Evolutionary conservation across 495 filamentous ascomycete species (phyloP).

Genomic region (Pyrenopolyporus hunteri): DNA sequence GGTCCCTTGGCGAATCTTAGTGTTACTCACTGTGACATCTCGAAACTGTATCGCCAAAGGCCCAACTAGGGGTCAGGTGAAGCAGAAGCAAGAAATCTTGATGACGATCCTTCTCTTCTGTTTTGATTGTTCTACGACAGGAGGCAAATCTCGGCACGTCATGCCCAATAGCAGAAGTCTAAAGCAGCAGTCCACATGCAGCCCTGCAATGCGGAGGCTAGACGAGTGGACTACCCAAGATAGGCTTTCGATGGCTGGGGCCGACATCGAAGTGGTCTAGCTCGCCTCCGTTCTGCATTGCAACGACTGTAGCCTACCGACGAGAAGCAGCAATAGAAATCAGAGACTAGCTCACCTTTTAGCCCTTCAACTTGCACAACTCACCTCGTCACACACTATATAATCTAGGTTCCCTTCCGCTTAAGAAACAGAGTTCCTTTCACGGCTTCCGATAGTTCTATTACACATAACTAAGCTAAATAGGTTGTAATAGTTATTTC

Average conservation of each 20-base stretch:
- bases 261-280: constrained; percentile 10
- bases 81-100: constrained; percentile 12
- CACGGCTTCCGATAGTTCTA: constrained; percentile 25
- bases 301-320: constrained; percentile 1
- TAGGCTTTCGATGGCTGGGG: constrained; percentile 22
- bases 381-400: constrained; percentile 27
- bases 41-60: constrained; percentile 28
- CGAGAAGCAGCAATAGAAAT: constrained; percentile 7
- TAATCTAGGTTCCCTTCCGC: constrained; percentile 22
- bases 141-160: constrained; percentile 33
- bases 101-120: constrained; percentile 25
- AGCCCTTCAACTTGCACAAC: constrained; percentile 4
- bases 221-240: constrained; percentile 12
- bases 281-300: constrained; percentile 6
- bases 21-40: constrained; percentile 37
- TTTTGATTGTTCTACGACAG: constrained; percentile 21
- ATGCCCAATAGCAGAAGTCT: constrained; percentile 19
- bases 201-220: constrained; percentile 30
- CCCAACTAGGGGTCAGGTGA: constrained; percentile 28
- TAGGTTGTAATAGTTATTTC: constrained; percentile 19
- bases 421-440: constrained; percentile 1
- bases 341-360: constrained; percentile 20
- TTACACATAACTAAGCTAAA: constrained; percentile 25
- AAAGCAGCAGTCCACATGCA: constrained; percentile 32
- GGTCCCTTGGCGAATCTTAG: constrained; percentile 30